phyloP scores from a whole-genome alignment of 129 eudicot species.

The Silybum marianum region DNA sequence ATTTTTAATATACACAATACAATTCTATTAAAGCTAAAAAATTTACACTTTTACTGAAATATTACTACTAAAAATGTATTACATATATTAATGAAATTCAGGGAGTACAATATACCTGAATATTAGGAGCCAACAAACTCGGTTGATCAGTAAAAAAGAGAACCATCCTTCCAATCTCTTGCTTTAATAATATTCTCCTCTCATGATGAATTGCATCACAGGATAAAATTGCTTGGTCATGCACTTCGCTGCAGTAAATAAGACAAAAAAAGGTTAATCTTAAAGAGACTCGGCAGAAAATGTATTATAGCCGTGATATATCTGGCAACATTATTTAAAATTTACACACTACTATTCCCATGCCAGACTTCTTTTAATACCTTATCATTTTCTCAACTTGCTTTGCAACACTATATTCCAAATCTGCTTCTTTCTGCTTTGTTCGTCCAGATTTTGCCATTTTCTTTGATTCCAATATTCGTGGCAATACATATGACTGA shows the following conservation, averaged over 20 bases:
- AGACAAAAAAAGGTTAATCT: not conserved
- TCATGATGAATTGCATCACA: conserved; percentile 96
- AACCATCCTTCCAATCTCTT: conserved; percentile 98
- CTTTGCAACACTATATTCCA: conserved; percentile 98
- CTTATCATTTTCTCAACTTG: conserved; percentile 99
- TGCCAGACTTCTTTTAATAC: conserved; percentile 43
- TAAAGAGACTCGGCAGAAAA: not conserved
- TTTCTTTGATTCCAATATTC: conserved; percentile 95
- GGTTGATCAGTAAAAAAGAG: conserved; percentile 98
- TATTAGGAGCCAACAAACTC: conserved; percentile 96
- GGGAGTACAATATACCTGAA: conserved; percentile 60
- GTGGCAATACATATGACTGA: conserved; percentile 90
- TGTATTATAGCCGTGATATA: not conserved
- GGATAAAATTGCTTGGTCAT: conserved; percentile 86
- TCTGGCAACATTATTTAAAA: not conserved
- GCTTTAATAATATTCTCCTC: conserved; percentile 84
- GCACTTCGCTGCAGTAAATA: conserved; percentile 78
- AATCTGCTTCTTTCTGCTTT: conserved; percentile 98
- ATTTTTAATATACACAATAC: too few species aligned
- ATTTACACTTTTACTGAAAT: too few species aligned
- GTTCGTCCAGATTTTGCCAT: conserved; percentile 98
- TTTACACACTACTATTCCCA: not conserved
- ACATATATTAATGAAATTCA: not conserved
- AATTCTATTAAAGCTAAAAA: too few species aligned
- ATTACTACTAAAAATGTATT: too few species aligned